These are phyloP conservation scores for Podaxis carcinomalis DNA, from an alignment of 768 basidiomycete species.

Conservation along the genomic window DNA sequence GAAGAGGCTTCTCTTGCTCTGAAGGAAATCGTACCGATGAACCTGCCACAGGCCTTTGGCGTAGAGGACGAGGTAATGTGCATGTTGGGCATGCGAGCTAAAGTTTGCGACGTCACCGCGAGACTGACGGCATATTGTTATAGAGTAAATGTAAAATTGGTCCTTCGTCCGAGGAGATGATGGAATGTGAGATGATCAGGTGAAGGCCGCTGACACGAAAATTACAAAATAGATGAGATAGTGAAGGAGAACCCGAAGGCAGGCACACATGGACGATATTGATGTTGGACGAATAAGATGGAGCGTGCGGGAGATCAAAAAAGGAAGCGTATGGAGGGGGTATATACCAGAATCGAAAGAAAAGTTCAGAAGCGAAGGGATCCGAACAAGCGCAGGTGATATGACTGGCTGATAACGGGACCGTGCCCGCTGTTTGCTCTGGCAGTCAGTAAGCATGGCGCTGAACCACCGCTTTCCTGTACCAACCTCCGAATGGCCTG, in stretches of 20 bases:
- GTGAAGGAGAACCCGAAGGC: background rate
- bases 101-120: background rate
- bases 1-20: no score
- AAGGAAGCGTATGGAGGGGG: no score
- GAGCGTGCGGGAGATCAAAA: background rate
- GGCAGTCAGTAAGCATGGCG: no score
- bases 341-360: no score
- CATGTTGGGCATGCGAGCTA: background rate
- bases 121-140: background rate
- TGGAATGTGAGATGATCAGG: background rate
- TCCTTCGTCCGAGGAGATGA: background rate
- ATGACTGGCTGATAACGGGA: no score
- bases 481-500: no score
- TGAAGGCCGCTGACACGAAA: background rate
- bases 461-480: no score
- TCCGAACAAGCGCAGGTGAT: no score
- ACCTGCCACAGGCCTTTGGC: no score
- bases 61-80: background rate
- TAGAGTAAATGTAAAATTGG: background rate
- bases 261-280: background rate
- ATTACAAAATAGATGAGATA: background rate
- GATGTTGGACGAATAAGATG: background rate
- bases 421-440: no score
- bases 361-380: no score
- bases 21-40: no score